phyloP scores from a whole-genome alignment of 345 rosid genomes.

The Sisymbrium altissimum region DNA sequence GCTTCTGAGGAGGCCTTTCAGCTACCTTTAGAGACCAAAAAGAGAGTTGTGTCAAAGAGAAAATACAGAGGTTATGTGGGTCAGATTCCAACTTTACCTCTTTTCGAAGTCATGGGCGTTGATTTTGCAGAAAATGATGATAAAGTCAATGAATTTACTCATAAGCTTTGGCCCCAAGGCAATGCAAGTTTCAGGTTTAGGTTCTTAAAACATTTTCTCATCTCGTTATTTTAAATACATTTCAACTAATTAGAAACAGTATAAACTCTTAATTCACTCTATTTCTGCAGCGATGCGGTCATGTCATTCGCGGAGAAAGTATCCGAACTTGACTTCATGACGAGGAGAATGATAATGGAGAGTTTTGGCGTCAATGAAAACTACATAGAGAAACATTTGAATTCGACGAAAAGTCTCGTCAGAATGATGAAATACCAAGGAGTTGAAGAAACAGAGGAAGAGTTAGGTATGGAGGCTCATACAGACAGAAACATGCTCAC shows the following conservation, averaged over 20 bases:
- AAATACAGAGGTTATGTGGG: conserved; percentile 25
- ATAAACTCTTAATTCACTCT: not conserved
- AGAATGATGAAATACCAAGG: conserved; percentile 45
- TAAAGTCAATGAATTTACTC: conserved; percentile 24
- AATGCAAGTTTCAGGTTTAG: conserved; percentile 17
- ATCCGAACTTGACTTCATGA: conserved; percentile 41
- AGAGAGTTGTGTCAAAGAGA: conserved; percentile 18
- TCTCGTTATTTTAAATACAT: not conserved
- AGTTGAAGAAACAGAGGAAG: conserved; percentile 18
- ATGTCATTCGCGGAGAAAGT: conserved; percentile 21
- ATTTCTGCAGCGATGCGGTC: conserved; percentile 29
- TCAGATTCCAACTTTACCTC: conserved; percentile 21
- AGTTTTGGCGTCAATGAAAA: conserved; percentile 41
- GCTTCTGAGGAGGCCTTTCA: conserved; percentile 7
- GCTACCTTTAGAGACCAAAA: conserved; percentile 25
- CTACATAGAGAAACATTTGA: conserved; percentile 34
- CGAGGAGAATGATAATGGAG: conserved; percentile 51
- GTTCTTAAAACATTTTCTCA: not conserved
- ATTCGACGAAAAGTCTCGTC: conserved; percentile 35
- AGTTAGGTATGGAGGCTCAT: conserved; percentile 38
- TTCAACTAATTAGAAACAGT: not conserved
- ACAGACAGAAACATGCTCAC: conserved; percentile 53
- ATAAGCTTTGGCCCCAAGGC: conserved; percentile 26
- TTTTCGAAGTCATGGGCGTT: conserved; percentile 11
- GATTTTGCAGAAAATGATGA: conserved; percentile 15